Evolutionary conservation across 805 yeast species (phyloP), one percentile per base, ranked within the genome.

Genomic region (Barnettozyma vustinii): DNA sequence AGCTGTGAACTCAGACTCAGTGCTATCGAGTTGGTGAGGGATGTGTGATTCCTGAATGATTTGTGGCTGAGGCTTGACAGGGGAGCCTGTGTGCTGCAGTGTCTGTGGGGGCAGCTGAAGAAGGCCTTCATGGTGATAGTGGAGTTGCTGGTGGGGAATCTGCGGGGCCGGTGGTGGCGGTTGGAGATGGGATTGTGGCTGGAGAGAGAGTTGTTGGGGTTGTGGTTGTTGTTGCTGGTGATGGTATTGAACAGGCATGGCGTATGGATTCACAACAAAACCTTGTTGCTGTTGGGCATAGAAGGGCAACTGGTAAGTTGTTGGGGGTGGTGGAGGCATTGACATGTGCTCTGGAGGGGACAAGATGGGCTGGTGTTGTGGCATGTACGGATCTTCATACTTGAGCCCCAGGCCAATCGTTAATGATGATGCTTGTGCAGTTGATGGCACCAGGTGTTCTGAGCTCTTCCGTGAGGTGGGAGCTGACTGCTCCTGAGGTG

Each of bases 1-100:
- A 6, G 68, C 64, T 9, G 56, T 64, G 37, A 61, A 63, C 47
- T 67, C 65, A 37, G 65, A 65, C 32, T 67, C 74, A 10, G 63
- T 62, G 10, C 63, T 64, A 9, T 63, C 50, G 23, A 46, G 6
- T 7, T 39, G 41, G 6, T 40, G 45, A 9, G 37, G 46, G 15
- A 33, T 30, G 13, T 18, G 27, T 13, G 42, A 23, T n/a, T 39
- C 18, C 10, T 39, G 27, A 10, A 39, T 15, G 18, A 23, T 20
- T 20, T 15, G 30, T 4, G 21, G 3, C 18, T 39, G 25, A 8
- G 18, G 18, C 10, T 20, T 20, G 16, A 39, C 9, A 23, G 27
- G 27, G 10, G 42, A 21, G 30, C 18, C 18, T 15, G 42, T 8
- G 27, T 37, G 18, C 19, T 15, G 37, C 4, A 15, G 16, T 6